Conservation (phyloP, 305 asterid genomes). For the Stenogyne calaminthoides region DNA sequence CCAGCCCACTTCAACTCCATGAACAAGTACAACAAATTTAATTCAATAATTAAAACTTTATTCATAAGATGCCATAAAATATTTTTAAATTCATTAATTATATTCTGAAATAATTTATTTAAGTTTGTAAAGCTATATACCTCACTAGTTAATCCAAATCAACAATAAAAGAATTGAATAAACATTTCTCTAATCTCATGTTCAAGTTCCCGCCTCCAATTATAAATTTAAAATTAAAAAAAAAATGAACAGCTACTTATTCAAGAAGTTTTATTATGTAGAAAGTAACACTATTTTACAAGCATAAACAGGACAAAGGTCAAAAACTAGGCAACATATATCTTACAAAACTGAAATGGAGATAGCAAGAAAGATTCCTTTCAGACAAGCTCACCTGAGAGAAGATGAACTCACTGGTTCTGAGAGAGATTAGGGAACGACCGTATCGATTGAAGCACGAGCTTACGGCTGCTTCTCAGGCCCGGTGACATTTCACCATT, state of each 20-base stretch:
- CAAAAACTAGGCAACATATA: constrained; percentile 18
- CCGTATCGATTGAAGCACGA: constrained; percentile 75
- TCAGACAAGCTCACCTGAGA: constrained; percentile 13
- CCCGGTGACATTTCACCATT: constrained; percentile 41
- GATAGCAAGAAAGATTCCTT: neutral
- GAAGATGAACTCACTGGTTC: constrained; percentile 41
- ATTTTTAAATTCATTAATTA: no score
- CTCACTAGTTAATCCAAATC: neutral
- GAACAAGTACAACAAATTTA: neutral
- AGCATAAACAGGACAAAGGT: neutral
- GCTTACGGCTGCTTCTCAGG: constrained; percentile 67
- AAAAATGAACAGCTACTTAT: neutral
- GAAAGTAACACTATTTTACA: constrained; percentile 35
- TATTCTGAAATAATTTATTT: neutral
- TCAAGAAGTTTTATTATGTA: constrained; percentile 38
- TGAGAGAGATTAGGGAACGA: constrained; percentile 73
- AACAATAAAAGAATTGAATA: neutral
- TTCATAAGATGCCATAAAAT: no score
- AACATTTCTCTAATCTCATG: neutral
- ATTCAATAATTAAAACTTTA: no score
- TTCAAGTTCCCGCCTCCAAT: neutral
- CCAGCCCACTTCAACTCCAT: constrained; percentile 17
- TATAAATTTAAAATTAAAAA: neutral
- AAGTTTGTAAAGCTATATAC: neutral
- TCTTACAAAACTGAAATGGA: constrained; percentile 40